Evolutionary conservation across 306 rosid species (phyloP), one percentile per base, ranked within the genome.

Genomic region (Phaseolus lunatus): DNA sequence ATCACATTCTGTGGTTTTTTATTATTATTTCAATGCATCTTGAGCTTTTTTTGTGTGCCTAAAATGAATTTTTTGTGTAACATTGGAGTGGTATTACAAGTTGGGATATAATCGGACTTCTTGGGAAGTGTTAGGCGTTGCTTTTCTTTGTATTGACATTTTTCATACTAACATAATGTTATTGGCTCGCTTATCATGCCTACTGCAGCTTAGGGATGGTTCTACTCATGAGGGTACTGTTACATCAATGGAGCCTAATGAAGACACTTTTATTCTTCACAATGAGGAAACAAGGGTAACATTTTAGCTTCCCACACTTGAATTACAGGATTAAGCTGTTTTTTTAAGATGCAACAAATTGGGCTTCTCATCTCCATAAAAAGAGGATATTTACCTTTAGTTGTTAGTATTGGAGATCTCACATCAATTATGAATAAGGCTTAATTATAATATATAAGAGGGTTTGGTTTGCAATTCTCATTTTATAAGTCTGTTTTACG

Each of bases 231-330:
- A 88, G 84, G 98, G 97, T 37, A 92, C 97, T 85, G 98, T 92
- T 76, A 92, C 97, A 43, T 92, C 98, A 23, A 94, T 94, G 97
- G 97, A 90, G 71, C 93, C 97, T 70, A 92, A 94, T 75, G 96
- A 92, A 67, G 97, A 85, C 20, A 89, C 92, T n/a, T 94, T 92
- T 81, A 80, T 87, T 80, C 95, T 92, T 76, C 92, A 94, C 78
- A 83, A 91, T 41, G 98, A 94, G 78, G 80, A 86, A 75, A 26
- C 88, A 12, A 86, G 85, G 98, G 98, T 94, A 76, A 73, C 12
- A 18, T 49, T 22, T 45, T 13, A 24, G 49, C 68, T 44, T 76
- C 71, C 48, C 49, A 15, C 71, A 47, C 54, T 69, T 47, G 64
- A 45, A 57, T 70, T 58, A 23, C 2, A 3, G 29, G 22, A 48